These are phyloP conservation scores for Termitomyces sp. DNA, from an alignment of 768 basidiomycete species.

Conservation along the genomic window DNA sequence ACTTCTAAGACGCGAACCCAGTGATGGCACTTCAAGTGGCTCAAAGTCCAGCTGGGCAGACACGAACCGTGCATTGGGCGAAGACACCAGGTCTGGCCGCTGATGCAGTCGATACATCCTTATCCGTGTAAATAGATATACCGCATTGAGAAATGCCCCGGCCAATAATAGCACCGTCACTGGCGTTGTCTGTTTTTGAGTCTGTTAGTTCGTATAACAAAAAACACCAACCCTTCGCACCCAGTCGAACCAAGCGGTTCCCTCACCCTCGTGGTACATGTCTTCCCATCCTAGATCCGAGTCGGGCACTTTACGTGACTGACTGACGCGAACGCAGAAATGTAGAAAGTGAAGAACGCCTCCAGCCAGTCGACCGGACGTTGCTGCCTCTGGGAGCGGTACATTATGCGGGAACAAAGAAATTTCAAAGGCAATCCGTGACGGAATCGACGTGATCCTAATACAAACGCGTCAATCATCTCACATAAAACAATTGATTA, in stretches of 20 bases:
- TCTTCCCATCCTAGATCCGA: conserved; percentile 78
- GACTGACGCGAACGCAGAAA: conserved; percentile 56
- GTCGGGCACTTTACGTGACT: conserved; percentile 50
- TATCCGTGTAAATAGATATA: conserved; percentile 68
- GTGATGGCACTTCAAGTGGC: conserved; percentile 37
- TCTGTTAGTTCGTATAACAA: neutral
- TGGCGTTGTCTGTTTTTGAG: conserved; percentile 46
- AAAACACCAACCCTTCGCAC: conserved; percentile 30
- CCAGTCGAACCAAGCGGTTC: conserved; percentile 76
- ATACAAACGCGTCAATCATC: neutral
- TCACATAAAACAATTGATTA: conserved; percentile 2
- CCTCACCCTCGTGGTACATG: conserved; percentile 63
- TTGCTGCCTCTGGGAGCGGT: conserved; percentile 63
- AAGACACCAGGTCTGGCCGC: conserved; percentile 59
- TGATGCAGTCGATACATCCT: conserved; percentile 64
- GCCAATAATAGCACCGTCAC: conserved; percentile 51
- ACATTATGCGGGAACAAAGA: conserved; percentile 79
- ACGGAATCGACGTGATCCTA: conserved; percentile 64
- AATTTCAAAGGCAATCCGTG: conserved; percentile 71
- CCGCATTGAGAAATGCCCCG: conserved; percentile 50
- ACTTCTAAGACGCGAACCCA: conserved; percentile 35
- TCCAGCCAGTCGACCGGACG: conserved; percentile 62
- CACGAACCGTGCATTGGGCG: conserved; percentile 66
- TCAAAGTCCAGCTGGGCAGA: conserved; percentile 44
- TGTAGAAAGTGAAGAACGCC: conserved; percentile 63